These are phyloP conservation scores for Mucor lusitanicus DNA, from an alignment of 371 early-diverging fungal species.

Conservation along the genomic window DNA sequence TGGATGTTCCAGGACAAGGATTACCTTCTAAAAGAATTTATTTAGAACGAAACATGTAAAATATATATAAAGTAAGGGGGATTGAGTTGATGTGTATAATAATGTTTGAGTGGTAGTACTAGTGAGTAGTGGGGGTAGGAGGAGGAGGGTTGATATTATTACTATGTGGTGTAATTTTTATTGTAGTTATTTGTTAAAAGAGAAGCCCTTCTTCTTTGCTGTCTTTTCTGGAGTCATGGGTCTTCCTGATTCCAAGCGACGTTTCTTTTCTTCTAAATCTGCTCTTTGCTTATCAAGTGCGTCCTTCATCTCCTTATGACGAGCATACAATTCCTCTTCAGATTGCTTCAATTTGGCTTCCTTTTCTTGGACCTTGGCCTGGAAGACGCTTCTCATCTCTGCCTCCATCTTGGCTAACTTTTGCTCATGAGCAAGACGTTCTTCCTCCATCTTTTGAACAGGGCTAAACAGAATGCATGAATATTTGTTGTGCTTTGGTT, in stretches of 20 bases:
- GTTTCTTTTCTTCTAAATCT: constrained; percentile 93
- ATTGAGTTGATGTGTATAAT: neutral
- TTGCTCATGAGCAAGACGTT: constrained; percentile 87
- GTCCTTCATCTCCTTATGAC: constrained; percentile 96
- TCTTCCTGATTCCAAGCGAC: constrained; percentile 78
- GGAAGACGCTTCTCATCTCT: constrained; percentile 97
- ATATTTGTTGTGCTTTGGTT: no score
- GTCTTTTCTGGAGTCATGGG: constrained; percentile 84
- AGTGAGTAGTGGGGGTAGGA: neutral
- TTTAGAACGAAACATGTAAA: constrained; percentile 16
- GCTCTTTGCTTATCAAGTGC: constrained; percentile 89
- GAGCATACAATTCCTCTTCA: constrained; percentile 94
- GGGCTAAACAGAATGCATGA: constrained; percentile 51
- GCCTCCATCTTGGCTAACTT: constrained; percentile 96
- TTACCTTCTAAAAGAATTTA: constrained; percentile 26
- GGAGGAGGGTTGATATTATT: neutral
- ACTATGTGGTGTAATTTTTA: neutral
- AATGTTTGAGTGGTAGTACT: neutral
- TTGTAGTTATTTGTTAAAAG: constrained; percentile 59
- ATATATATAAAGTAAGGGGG: neutral
- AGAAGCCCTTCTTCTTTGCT: constrained; percentile 74
- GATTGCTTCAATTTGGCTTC: constrained; percentile 94
- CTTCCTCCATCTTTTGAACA: constrained; percentile 88
- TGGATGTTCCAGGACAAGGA: constrained; percentile 53
- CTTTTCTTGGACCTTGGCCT: constrained; percentile 96